phyloP scores from a whole-genome alignment of 371 early-diverging fungal species.

The Mortierella sp. region DNA sequence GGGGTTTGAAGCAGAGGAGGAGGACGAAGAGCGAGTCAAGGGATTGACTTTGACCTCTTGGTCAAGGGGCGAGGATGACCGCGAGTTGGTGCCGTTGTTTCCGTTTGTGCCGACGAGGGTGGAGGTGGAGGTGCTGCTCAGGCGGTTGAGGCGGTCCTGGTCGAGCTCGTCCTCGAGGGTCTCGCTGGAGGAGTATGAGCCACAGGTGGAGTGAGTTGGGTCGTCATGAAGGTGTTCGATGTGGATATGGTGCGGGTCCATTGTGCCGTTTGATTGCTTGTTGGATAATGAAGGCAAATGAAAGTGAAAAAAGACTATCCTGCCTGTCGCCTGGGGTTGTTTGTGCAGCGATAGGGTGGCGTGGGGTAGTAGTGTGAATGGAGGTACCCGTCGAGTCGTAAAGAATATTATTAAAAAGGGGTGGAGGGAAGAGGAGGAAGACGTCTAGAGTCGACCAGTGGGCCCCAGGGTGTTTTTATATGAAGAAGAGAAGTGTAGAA shows the following conservation, averaged over 20 bases:
- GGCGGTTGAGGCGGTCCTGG: slow-evolving; percentile 27
- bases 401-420: slow-evolving; percentile 3
- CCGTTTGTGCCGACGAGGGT: slow-evolving; percentile 29
- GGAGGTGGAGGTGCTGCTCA: slow-evolving; percentile 23
- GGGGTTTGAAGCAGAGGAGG: background rate
- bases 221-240: slow-evolving; percentile 31
- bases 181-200: slow-evolving; percentile 24
- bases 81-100: slow-evolving; percentile 5
- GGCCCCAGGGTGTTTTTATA: background rate
- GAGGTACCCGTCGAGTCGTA: background rate
- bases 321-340: background rate
- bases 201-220: slow-evolving; percentile 11
- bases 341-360: background rate
- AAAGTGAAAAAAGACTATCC: background rate
- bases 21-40: background rate
- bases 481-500: background rate
- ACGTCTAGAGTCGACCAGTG: background rate
- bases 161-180: slow-evolving; percentile 24
- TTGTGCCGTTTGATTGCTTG: background rate
- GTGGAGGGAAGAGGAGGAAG: background rate
- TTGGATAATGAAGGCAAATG: background rate
- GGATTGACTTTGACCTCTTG: slow-evolving; percentile 10
- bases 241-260: slow-evolving; percentile 25
- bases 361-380: background rate
- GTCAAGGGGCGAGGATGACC: slow-evolving; percentile 6